Base-by-base conservation (phyloP, 139 green algal species). In the Tetratostichococcus sp. region DNA sequence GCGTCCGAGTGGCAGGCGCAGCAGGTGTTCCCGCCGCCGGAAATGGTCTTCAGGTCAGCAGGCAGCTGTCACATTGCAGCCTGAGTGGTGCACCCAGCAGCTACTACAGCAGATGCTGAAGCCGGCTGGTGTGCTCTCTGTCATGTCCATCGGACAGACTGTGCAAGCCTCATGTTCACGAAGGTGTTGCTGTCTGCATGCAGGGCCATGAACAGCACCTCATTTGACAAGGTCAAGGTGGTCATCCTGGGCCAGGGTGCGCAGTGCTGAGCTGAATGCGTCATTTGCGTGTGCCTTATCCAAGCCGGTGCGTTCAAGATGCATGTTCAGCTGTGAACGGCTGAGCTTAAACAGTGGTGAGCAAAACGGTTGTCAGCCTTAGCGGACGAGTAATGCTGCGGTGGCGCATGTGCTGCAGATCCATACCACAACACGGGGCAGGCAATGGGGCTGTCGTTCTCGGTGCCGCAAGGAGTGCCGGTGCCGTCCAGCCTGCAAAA, bases 391-490 rank as follows among this genome's bases (percentile, higher is more conserved):
- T n/a, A n/a, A n/a, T n/a, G n/a, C n/a, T n/a, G n/a, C n/a, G n/a
- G n/a, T n/a, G n/a, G n/a, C n/a, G n/a, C n/a, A n/a, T 42, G 6
- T 78, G 30, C 21, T 25, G 30, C 67, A 81, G 96, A 99, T 78
- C 96, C 96, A 1, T 99, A 99, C 87, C 94, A 98, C 75, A 85
- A 85, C 42, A 59, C 82, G 1, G 86, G 86, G 30, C 92, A 99
- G 83, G 96, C 95, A n/a, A 77, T 70, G 57, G 96, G 96, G 0
- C 86, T 99, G 28, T 91, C 82, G 65, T 99, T 99, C 86, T 94
- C 86, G 28, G 96, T 99, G 43, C 92, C 94, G 0, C 80, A 72
- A 4, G 93, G 87, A 4, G 35, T 84, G 31, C 34, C 76, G 0
- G 67, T 92, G 39, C 91, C 90, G 1, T 86, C 84, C 75, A 92